Conservation (phyloP, 2,329 filamentous ascomycete species). For the Fusarium anthophilum region DNA sequence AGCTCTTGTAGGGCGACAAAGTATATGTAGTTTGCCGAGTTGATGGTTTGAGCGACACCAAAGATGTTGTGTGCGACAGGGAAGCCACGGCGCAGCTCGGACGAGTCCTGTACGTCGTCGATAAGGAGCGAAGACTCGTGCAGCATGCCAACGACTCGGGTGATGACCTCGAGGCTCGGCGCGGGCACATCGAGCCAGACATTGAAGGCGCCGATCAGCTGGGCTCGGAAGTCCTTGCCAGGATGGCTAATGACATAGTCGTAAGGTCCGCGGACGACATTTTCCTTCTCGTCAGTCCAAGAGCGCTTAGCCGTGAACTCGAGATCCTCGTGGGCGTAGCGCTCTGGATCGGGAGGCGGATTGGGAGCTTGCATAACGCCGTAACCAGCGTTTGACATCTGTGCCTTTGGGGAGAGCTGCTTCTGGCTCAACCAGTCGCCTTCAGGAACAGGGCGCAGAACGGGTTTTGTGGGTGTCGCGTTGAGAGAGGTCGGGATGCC, state of each 20-base stretch:
- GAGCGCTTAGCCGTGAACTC: constrained; percentile 60
- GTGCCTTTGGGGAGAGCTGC: constrained; percentile 29
- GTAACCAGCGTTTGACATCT: constrained; percentile 22
- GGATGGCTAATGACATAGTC: constrained; percentile 83
- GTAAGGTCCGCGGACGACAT: constrained; percentile 79
- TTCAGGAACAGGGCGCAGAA: constrained; percentile 65
- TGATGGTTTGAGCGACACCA: constrained; percentile 87
- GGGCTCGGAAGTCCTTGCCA: constrained; percentile 84
- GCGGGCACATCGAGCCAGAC: constrained; percentile 79
- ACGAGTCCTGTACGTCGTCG: constrained; percentile 89
- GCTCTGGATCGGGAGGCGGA: constrained; percentile 58
- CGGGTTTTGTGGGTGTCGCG: constrained; percentile 45
- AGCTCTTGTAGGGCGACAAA: constrained; percentile 82
- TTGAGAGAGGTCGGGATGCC: constrained; percentile 45
- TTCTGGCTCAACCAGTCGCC: constrained; percentile 66
- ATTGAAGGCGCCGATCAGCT: constrained; percentile 84
- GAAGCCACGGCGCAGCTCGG: constrained; percentile 77
- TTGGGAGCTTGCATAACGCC: constrained; percentile 48
- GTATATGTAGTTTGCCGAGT: constrained; percentile 90
- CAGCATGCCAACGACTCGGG: constrained; percentile 82
- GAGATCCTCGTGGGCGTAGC: constrained; percentile 65
- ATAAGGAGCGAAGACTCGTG: constrained; percentile 86
- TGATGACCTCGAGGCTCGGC: constrained; percentile 77
- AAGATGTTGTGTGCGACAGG: constrained; percentile 88
- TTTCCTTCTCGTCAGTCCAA: constrained; percentile 81